Percentiles rank a stretch among this genome's conserved stretches.
These are phyloP conservation scores for Backusella westeae DNA, from an alignment of 192 early-diverging fungal genomes.

Conservation along the genomic window DNA sequence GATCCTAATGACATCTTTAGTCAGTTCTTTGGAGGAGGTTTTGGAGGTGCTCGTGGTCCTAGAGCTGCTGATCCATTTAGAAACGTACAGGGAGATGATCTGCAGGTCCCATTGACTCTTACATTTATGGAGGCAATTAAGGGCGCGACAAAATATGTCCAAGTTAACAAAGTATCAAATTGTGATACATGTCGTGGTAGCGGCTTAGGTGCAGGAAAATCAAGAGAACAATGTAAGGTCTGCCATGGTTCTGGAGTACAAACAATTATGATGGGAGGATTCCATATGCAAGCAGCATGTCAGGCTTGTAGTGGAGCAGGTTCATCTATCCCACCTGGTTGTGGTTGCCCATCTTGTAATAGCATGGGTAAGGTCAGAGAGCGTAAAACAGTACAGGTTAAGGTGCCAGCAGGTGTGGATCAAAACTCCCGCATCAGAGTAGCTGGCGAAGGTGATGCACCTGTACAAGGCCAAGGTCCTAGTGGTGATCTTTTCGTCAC, in stretches of 20 bases:
- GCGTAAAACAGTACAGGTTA: conserved; percentile 65
- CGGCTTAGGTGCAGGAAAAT: conserved; percentile 78
- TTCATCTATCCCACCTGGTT: conserved; percentile 56
- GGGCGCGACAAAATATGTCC: conserved; percentile 67
- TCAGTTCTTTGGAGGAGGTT: conserved; percentile 38
- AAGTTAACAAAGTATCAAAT: conserved; percentile 60
- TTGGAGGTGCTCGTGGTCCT: conserved; percentile 45
- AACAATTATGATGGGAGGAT: conserved; percentile 81
- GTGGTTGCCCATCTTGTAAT: conserved; percentile 75
- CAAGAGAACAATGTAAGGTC: conserved; percentile 62
- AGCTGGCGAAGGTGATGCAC: conserved; percentile 78
- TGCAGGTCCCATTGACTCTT: conserved; percentile 64
- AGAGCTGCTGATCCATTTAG: conserved; percentile 24
- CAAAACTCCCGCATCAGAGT: conserved; percentile 78
- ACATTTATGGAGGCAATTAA: conserved; percentile 91
- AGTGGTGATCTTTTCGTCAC: conserved; percentile 86
- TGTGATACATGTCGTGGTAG: conserved; percentile 81
- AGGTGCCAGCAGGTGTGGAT: conserved; percentile 86
- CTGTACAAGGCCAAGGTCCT: conserved; percentile 67
- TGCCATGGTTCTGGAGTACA: conserved; percentile 88
- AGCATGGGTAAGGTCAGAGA: conserved; percentile 81
- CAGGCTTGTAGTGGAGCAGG: conserved; percentile 84
- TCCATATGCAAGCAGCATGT: conserved; percentile 88
- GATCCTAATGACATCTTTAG: conserved; percentile 40
- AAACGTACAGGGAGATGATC: conserved; percentile 53